A percentile compares a stretch with the other conserved stretches of the same genome.
These are phyloP conservation scores for Schizochytrium sp. DNA, from an alignment of 108 stramenopile species.

Conservation along the genomic window DNA sequence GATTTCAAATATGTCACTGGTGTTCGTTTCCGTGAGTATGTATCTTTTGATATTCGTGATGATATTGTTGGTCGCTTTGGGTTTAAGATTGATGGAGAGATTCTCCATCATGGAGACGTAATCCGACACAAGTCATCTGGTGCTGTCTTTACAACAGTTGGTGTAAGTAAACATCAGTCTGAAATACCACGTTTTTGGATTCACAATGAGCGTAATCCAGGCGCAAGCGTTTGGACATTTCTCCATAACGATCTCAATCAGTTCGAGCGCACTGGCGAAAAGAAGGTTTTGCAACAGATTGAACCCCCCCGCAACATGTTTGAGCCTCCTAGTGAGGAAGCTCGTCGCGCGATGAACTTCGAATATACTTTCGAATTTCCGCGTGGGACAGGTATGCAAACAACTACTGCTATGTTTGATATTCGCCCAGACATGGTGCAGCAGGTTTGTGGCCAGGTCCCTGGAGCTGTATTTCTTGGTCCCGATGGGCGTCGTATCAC, in stretches of 20 bases:
- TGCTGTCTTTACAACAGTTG: slow-evolving; percentile 25
- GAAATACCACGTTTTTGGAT: slow-evolving; percentile 37
- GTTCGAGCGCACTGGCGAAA: slow-evolving; percentile 42
- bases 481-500: slow-evolving; percentile 26
- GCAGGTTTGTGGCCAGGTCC: slow-evolving; percentile 4
- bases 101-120: not conserved
- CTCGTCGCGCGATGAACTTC: not conserved
- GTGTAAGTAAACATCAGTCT: slow-evolving; percentile 1
- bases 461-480: slow-evolving; percentile 12
- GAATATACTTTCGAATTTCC: slow-evolving; percentile 23
- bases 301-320: slow-evolving; percentile 2
- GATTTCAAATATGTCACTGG: slow-evolving; percentile 48
- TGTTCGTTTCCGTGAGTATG: not conserved
- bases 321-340: not conserved
- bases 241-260: slow-evolving; percentile 21
- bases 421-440: not conserved
- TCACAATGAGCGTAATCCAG: not conserved
- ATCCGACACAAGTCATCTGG: slow-evolving; percentile 17
- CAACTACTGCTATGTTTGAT: slow-evolving; percentile 6
- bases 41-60: slow-evolving; percentile 18
- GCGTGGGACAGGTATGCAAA: slow-evolving; percentile 7
- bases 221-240: slow-evolving; percentile 26
- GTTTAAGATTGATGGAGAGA: not conserved
- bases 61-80: slow-evolving; percentile 12
- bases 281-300: not conserved